Conservation (phyloP, 768 basidiomycete genomes). For the Cyclocybe cylindracea region DNA sequence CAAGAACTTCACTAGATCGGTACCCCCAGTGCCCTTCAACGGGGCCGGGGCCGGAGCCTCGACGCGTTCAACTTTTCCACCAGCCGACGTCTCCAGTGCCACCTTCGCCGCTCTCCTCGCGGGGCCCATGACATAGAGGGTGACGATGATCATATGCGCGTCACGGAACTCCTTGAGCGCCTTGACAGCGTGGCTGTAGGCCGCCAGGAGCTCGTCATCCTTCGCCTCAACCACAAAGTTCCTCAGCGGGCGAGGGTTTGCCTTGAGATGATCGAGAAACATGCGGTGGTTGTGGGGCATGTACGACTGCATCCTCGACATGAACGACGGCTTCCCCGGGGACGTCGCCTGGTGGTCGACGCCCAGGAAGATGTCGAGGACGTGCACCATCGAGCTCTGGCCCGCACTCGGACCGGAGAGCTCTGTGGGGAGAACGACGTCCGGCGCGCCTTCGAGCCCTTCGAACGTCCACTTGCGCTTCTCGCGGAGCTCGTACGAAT, state of each 20-base stretch:
- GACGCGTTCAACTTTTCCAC: constrained; percentile 6
- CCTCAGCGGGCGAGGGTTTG: constrained; percentile 64
- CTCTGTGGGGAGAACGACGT: constrained; percentile 45
- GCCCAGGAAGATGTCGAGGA: constrained; percentile 74
- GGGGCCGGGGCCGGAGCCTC: constrained; percentile 23
- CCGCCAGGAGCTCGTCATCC: constrained; percentile 40
- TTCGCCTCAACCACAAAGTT: constrained; percentile 43
- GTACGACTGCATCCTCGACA: constrained; percentile 77
- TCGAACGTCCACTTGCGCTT: constrained; percentile 52
- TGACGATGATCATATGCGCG: constrained; percentile 76
- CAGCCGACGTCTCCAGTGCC: constrained; percentile 16
- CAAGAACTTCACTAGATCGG: constrained; percentile 74
- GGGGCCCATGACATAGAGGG: constrained; percentile 77
- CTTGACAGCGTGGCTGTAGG: constrained; percentile 68
- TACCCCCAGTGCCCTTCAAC: constrained; percentile 80
- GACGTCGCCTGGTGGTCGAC: constrained; percentile 50
- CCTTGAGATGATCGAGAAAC: constrained; percentile 69
- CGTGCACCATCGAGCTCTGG: constrained; percentile 79
- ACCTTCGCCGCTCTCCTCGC: constrained; percentile 42
- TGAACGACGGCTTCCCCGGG: constrained; percentile 45
- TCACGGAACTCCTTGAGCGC: constrained; percentile 79
- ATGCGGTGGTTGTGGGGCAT: constrained; percentile 83
- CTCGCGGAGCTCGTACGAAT: constrained; percentile 53
- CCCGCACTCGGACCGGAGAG: constrained; percentile 87
- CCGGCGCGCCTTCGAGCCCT: constrained; percentile 42